Percentiles rank a stretch among this genome's conserved stretches.
These are phyloP conservation scores for Parastagonospora nodorum DNA, from an alignment of 2,329 filamentous ascomycete species.

Conservation along the genomic window DNA sequence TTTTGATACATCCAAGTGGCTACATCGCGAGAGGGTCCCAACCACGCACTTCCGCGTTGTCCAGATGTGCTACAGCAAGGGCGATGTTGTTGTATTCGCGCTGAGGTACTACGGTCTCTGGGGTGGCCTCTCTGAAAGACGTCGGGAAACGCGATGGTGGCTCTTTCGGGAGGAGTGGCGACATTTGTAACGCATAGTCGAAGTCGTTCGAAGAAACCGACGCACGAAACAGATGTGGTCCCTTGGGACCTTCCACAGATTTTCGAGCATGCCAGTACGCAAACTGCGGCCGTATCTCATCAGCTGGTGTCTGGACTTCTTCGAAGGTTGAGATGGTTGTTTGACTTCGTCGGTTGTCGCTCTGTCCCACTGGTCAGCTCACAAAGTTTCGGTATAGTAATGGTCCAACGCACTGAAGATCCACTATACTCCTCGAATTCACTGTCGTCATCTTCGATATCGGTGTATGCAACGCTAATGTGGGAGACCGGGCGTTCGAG, in stretches of 20 bases:
- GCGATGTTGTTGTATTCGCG: slow-evolving; percentile 59
- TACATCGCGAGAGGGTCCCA: slow-evolving; percentile 80
- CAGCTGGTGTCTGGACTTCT: slow-evolving; percentile 76
- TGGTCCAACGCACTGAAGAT: slow-evolving; percentile 65
- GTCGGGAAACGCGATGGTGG: slow-evolving; percentile 50
- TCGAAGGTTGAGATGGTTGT: slow-evolving; percentile 88
- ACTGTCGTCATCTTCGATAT: slow-evolving; percentile 65
- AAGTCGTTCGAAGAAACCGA: slow-evolving; percentile 65
- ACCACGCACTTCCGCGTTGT: slow-evolving; percentile 62
- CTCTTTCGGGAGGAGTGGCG: slow-evolving; percentile 72
- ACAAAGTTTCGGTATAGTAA: slow-evolving; percentile 11
- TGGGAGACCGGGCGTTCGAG: slow-evolving; percentile 68
- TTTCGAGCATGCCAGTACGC: slow-evolving; percentile 65
- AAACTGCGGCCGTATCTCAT: slow-evolving; percentile 63
- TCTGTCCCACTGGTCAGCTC: slow-evolving; percentile 52
- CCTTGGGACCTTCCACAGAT: slow-evolving; percentile 77
- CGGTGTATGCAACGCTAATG: slow-evolving; percentile 79
- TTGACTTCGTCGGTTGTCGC: slow-evolving; percentile 68
- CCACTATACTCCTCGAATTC: slow-evolving; percentile 57
- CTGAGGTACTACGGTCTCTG: slow-evolving; percentile 43
- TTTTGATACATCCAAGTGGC: slow-evolving; percentile 85
- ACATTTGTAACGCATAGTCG: slow-evolving; percentile 67
- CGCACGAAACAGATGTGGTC: slow-evolving; percentile 83
- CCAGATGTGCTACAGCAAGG: slow-evolving; percentile 59
- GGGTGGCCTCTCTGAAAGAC: slow-evolving; percentile 46